Base-by-base conservation (phyloP, 1,284 basidiomycete genomes). In the Tilletia horrida region DNA sequence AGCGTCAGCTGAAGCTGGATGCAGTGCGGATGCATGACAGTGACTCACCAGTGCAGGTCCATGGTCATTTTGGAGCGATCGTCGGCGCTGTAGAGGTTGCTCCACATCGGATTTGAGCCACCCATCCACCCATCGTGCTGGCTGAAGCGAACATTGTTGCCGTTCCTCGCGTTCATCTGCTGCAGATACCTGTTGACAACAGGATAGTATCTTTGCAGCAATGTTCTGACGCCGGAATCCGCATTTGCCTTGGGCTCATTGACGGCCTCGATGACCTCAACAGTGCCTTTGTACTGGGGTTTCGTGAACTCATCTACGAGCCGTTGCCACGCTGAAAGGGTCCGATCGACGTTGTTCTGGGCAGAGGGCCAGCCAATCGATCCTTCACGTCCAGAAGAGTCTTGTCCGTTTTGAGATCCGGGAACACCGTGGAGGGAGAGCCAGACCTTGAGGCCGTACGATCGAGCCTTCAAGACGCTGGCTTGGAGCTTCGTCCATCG, bases 201-300 rank as follows among this genome's bases (percentile, higher is more conserved):
- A 8, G 67, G 69, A 31, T 66, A 66, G 45, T 69, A 70, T 25
- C 57, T 21, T 13, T 64, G 43, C 14, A 69, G 48, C 21, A 70
- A 42, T 16, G 55, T 31, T 27, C 48, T 57, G 23, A 69, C 57
- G 18, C 11, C 35, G 40, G 42, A 18, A n/a, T 68, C 40, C 23
- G 44, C 25, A 18, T 61, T 55, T 14, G 47, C 66, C 50, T 61
- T 31, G 21, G 57, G 65, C 42, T 62, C 55, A 23, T 64, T 45
- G 43, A 65, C 63, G 29, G 25, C 18, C 43, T 67, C 66, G 62
- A 62, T n/a, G 6, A 29, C 42, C 21, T 55, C 59, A n/a, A 69
- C 29, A 3, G 62, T 62, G 21, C 66, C 61, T 7, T 45, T 62
- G 50, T 65, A 69, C 8, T 44, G 14, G 9, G 44, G 44, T 45